Evolutionary conservation across 108 stramenopile species (phyloP), one percentile per base, ranked within the genome.

Genomic region (Schizochytrium sp.): DNA sequence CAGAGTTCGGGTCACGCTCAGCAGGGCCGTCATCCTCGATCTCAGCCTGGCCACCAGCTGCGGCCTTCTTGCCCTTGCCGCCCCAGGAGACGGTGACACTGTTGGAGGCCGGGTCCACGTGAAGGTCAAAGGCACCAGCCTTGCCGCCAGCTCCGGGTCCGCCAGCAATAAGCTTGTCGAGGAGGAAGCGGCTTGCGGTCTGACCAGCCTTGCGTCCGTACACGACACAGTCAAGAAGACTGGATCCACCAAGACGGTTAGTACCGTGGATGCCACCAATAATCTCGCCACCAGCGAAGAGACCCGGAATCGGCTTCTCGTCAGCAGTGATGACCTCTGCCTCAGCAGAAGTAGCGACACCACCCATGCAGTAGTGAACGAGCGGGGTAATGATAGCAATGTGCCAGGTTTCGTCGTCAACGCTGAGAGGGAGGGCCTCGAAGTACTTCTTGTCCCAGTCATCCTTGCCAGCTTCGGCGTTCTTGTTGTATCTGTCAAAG

Each of bases 351-450:
- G 97, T 95, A 46, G 90, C 92, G 49, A 97, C 58, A 4, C 97
- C 97, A 3, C 97, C 97, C 96, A 97, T 97, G 91, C 95, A 95
- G 92, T 97, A 97, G 90, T 97, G 97, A 10, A 97, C 92, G 13
- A 95, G 94, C 8, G 96, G 96, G 41, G 92, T 93, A 46, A 94
- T 89, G 7, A 28, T 57, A 8, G 73, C 92, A 17, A 90, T 88
- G 56, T 72, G 64, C 46, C 53, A 83, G 76, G 47, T 83, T 47
- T 83, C 76, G 76, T 83, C 53, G 50, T 49, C 76, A 19, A 89
- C 19, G 64, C 44, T 69, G 69, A 61, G 38, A 42, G 76, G 44
- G 60, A 42, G 15, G 61, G 49, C 45, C 69, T 90, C 59, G 46
- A 72, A 89, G 44, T 42, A 45, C 47, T 88, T 89, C 72, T 90